phyloP scores from a whole-genome alignment of 2,329 filamentous ascomycete genomes.

The Xylariaceae sp. region DNA sequence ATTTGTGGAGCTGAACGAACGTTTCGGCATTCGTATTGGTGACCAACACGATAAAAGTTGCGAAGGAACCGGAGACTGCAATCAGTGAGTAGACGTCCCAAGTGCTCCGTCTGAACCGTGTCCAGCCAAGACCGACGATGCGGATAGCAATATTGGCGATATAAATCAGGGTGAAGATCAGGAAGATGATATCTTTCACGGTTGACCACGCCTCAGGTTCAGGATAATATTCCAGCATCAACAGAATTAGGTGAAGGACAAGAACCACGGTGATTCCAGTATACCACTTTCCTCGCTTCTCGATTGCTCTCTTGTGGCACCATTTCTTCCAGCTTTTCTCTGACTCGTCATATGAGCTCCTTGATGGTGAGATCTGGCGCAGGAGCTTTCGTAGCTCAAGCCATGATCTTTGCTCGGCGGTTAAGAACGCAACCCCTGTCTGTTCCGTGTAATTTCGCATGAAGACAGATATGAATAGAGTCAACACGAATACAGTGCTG shows the following conservation, averaged over 20 bases:
- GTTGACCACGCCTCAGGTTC: slow-evolving; percentile 72
- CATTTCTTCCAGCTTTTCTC: slow-evolving; percentile 82
- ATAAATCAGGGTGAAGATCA: slow-evolving; percentile 81
- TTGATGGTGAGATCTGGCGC: slow-evolving; percentile 91
- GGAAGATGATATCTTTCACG: slow-evolving; percentile 75
- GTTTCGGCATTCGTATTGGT: slow-evolving; percentile 59
- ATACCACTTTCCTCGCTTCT: slow-evolving; percentile 94
- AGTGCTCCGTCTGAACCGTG: slow-evolving; percentile 85
- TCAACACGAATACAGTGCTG: slow-evolving; percentile 94
- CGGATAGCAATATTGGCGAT: slow-evolving; percentile 81
- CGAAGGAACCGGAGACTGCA: slow-evolving; percentile 76
- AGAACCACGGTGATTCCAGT: slow-evolving; percentile 77
- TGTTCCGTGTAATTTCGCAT: slow-evolving; percentile 99
- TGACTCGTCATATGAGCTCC: slow-evolving; percentile 79
- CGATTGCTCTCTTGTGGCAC: slow-evolving; percentile 92
- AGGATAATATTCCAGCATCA: slow-evolving; percentile 83
- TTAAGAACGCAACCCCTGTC: slow-evolving; percentile 94
- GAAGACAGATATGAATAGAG: slow-evolving; percentile 97
- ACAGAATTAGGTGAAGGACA: slow-evolving; percentile 78
- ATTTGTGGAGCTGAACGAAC: slow-evolving; percentile 85
- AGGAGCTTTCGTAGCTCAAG: slow-evolving; percentile 90
- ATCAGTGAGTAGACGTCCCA: slow-evolving; percentile 93
- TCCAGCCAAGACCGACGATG: slow-evolving; percentile 87
- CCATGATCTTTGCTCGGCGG: slow-evolving; percentile 95
- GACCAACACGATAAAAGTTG: slow-evolving; percentile 78